Evolutionary conservation across 2,329 filamentous ascomycete genomes (phyloP).

Genomic region (Aureobasidium sp.): DNA sequence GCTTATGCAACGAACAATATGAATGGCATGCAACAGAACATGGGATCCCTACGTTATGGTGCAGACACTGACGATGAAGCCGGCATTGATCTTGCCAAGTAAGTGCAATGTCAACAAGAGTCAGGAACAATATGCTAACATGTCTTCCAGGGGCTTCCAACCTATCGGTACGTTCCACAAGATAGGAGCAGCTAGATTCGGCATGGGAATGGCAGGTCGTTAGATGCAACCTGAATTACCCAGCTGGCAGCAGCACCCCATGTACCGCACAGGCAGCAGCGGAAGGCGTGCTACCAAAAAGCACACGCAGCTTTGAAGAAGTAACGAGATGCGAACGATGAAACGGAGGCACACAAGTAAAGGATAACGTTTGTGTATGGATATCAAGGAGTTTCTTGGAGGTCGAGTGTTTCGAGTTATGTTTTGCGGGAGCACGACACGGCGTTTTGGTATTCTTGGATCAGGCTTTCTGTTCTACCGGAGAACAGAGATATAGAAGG

Average conservation of each 20-base stretch:
- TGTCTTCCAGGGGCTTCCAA: constrained; percentile 36
- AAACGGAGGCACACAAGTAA: not conserved
- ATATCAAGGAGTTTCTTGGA: not conserved
- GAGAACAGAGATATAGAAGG: not conserved
- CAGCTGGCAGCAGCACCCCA: not conserved
- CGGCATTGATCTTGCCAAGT: constrained; percentile 42
- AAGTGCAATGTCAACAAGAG: constrained; percentile 19
- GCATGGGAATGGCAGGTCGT: constrained; percentile 15
- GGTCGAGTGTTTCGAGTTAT: not conserved
- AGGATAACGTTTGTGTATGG: not conserved
- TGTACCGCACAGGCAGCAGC: not conserved
- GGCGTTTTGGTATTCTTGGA: not conserved
- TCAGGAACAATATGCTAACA: not conserved
- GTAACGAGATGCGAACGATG: not conserved
- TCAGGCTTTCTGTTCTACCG: not conserved
- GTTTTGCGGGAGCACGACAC: not conserved
- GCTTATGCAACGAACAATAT: constrained; percentile 18
- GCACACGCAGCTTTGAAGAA: not conserved
- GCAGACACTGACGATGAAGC: constrained; percentile 37
- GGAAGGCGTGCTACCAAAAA: not conserved
- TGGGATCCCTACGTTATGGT: constrained; percentile 21
- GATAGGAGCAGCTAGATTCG: constrained; percentile 16
- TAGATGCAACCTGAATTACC: not conserved
- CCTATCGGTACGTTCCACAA: constrained; percentile 41
- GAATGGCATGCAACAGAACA: constrained; percentile 9